Percentiles rank a stretch among this genome's conserved stretches.
Conservation (phyloP, 179 eudicot genomes). For the Drosera spatulata region DNA sequence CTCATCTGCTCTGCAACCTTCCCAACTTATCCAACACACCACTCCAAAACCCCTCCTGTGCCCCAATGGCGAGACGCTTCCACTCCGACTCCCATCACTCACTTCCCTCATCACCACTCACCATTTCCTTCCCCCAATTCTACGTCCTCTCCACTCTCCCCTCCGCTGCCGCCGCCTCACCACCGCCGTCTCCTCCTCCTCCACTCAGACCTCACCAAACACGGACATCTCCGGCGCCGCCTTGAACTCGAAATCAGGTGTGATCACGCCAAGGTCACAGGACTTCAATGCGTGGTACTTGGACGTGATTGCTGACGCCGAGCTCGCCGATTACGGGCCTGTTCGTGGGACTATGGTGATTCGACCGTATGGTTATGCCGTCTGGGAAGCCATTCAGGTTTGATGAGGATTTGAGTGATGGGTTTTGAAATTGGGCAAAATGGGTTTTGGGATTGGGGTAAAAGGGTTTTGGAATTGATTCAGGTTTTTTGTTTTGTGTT, state of each 20-base stretch:
- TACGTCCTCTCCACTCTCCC: too few species aligned
- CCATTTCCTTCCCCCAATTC: too few species aligned
- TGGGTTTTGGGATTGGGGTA: neutral
- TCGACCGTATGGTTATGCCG: constrained; percentile 95
- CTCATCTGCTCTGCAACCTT: too few species aligned
- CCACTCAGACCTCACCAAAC: too few species aligned
- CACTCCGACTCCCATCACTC: too few species aligned
- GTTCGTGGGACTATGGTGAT: constrained; percentile 98
- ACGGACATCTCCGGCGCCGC: neutral
- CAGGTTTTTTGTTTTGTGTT: neutral
- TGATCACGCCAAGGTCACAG: constrained; percentile 63
- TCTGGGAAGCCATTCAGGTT: constrained; percentile 97
- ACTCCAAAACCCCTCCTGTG: too few species aligned
- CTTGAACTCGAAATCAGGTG: constrained; percentile 14
- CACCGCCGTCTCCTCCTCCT: too few species aligned
- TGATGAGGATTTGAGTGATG: neutral
- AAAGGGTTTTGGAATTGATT: neutral
- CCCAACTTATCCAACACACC: too few species aligned
- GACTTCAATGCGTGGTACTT: constrained; percentile 95
- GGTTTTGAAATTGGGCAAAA: too few species aligned
- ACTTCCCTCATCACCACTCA: too few species aligned
- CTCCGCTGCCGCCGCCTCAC: too few species aligned
- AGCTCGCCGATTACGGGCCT: constrained; percentile 95
- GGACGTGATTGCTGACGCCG: constrained; percentile 75
- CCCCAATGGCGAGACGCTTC: too few species aligned